Percentiles rank a stretch among this genome's conserved stretches.
These are phyloP conservation scores for Bassia scoparia DNA, from an alignment of 148 eudicot genomes.

Conservation along the genomic window DNA sequence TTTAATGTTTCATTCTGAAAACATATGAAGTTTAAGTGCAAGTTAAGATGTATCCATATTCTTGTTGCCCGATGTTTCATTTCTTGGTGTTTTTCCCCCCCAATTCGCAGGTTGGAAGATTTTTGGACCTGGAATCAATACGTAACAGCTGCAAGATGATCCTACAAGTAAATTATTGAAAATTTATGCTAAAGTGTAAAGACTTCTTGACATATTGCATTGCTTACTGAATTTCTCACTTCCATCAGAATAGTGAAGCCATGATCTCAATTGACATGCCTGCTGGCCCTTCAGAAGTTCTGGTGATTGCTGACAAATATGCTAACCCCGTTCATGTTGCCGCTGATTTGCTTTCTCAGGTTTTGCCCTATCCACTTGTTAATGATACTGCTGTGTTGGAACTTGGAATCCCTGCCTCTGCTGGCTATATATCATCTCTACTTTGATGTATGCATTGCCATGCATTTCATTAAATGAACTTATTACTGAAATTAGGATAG, in stretches of 20 bases:
- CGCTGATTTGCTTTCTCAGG: constrained; percentile 97
- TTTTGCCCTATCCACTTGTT: constrained; percentile 23
- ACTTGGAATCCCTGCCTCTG: too few species aligned
- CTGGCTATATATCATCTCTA: not conserved
- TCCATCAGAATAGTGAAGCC: constrained; percentile 87
- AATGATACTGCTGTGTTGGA: not conserved
- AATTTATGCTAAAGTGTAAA: not conserved
- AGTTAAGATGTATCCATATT: not conserved
- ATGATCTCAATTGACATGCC: constrained; percentile 99
- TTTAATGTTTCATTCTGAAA: too few species aligned
- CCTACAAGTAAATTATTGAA: constrained; percentile 57
- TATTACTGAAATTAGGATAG: not conserved
- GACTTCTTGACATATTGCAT: not conserved
- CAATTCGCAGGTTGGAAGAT: constrained; percentile 79
- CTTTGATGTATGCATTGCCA: not conserved
- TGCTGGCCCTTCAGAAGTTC: constrained; percentile 98
- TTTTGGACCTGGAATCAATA: constrained; percentile 99
- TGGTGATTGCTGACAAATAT: constrained; percentile 90
- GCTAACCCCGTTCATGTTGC: constrained; percentile 94
- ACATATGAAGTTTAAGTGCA: not conserved
- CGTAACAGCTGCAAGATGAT: constrained; percentile 99
- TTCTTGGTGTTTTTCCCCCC: constrained; percentile 1
- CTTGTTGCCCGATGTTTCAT: constrained; percentile 3
- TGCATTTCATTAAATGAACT: not conserved
- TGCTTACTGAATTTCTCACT: constrained; percentile 18